A percentile compares a stretch with the other conserved stretches of the same genome.
These are phyloP conservation scores for Neopestalotiopsis sp. DNA, from an alignment of 2,329 filamentous ascomycete genomes.

Conservation along the genomic window DNA sequence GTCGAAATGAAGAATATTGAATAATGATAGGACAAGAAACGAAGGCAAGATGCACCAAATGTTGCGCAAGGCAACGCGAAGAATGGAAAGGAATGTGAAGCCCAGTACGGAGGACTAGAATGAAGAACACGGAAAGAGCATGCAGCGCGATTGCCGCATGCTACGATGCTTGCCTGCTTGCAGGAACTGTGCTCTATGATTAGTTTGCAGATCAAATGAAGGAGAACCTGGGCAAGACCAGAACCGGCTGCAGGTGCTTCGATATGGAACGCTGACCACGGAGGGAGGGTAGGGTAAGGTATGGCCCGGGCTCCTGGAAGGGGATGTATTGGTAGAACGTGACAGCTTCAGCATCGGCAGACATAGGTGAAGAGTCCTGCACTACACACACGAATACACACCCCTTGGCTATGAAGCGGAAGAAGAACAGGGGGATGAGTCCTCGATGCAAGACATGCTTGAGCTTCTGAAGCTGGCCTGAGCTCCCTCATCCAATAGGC, in stretches of 20 bases:
- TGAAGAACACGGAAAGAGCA: background rate
- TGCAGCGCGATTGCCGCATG: conserved; percentile 16
- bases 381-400: background rate
- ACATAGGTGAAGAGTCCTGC: conserved; percentile 4
- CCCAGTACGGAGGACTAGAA: conserved; percentile 3
- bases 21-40: conserved; percentile 26
- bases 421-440: background rate
- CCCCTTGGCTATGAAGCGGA: background rate
- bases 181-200: conserved; percentile 14
- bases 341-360: conserved; percentile 1
- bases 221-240: background rate
- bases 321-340: background rate
- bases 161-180: background rate
- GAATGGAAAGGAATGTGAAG: conserved; percentile 14
- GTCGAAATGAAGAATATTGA: conserved; percentile 9
- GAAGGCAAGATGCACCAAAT: conserved; percentile 31
- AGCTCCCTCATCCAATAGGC: background rate
- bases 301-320: background rate
- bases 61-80: conserved; percentile 13
- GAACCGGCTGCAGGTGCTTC: conserved; percentile 5
- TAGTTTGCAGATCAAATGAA: conserved; percentile 7
- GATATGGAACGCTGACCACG: conserved; percentile 20
- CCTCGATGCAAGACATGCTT: background rate
- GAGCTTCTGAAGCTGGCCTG: background rate
- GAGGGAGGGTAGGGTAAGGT: background rate